Evolutionary conservation across 352 stramenopile species (phyloP).

Genomic region (Phytophthora hybrid): DNA sequence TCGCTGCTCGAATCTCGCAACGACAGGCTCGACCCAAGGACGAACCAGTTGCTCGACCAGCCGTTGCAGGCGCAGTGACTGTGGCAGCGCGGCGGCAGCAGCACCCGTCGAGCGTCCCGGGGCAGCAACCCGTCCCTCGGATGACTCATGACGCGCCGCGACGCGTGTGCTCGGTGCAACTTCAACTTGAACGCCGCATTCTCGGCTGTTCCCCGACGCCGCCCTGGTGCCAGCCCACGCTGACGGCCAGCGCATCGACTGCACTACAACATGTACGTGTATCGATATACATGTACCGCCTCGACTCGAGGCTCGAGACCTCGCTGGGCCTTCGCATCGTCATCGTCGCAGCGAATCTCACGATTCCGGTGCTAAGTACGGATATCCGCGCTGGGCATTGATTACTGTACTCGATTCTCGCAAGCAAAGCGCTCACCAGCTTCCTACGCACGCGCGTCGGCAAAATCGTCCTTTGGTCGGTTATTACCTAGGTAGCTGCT

Average conservation of each 20-base stretch:
- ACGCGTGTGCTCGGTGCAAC: constrained; percentile 9
- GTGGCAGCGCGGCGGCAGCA: too few relatives aligned
- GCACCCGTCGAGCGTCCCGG: too few relatives aligned
- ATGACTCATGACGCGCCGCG: constrained; percentile 23
- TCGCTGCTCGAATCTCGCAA: constrained; percentile 9
- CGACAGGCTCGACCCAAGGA: neutral
- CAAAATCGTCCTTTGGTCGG: neutral
- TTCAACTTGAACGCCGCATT: constrained; percentile 20
- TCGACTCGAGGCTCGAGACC: too few relatives aligned
- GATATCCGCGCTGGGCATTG: too few relatives aligned
- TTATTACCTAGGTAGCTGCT: neutral
- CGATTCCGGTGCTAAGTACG: neutral
- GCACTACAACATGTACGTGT: neutral
- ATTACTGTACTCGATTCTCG: neutral
- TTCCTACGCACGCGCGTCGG: neutral
- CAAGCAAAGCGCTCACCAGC: too few relatives aligned
- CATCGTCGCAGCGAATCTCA: neutral
- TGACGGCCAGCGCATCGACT: neutral
- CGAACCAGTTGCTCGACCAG: too few relatives aligned
- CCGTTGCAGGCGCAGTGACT: too few relatives aligned
- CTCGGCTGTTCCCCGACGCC: neutral
- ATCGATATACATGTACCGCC: too few relatives aligned
- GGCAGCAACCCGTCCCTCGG: constrained; percentile 1
- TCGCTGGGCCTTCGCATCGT: neutral
- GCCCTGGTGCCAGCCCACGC: neutral